Base-by-base conservation (phyloP, 768 basidiomycete species). In the Imleria badia region DNA sequence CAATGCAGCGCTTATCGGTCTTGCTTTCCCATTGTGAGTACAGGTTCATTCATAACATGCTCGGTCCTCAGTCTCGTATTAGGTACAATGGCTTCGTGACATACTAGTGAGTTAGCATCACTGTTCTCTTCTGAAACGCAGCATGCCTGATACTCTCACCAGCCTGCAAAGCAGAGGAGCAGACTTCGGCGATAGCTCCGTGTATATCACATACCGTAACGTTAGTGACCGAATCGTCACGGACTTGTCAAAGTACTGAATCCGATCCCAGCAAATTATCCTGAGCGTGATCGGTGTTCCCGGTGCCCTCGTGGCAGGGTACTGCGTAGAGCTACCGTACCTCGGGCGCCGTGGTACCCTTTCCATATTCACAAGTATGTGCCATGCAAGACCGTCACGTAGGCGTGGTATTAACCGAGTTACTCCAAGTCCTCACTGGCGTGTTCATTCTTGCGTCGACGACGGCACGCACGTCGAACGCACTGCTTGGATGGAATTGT, bases 141-240 rank as follows among this genome's bases (percentile, higher is more conserved):
- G 19, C 3, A 9, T 33, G 13, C 6, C 51, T 55, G 7, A 55
- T 22, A 31, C n/a, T 6, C 48, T 45, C 51, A 55, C 47, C 48
- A 87, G 86, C 65, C 78, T 89, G 30, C 70, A 79, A 19, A 84
- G 73, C n/a, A 77, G 85, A 41, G 89, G 88, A 9, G 82, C 85
- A 0, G 68, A 82, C 47, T 87, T 88, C 48, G 87, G 87, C 2
- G 87, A 89, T 54, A 79, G 82, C 0, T 86, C 85, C 5, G 67
- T 83, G 4, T 82, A 87, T 60, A 85, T 84, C 60, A 87, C 87
- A 1, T 91, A 91, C 60, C 81, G 88, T 19, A 90, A 90, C 54
- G 85, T 85, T 60, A 38, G 63, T 56, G 1, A 15, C 14, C n/a
- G 9, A 6, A 2, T 44, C 22, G 17, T 40, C 15, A 11, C 14